These are phyloP conservation scores for Chrysanthemum lavandulifolium DNA, from an alignment of 129 eudicot genomes.

Conservation along the genomic window DNA sequence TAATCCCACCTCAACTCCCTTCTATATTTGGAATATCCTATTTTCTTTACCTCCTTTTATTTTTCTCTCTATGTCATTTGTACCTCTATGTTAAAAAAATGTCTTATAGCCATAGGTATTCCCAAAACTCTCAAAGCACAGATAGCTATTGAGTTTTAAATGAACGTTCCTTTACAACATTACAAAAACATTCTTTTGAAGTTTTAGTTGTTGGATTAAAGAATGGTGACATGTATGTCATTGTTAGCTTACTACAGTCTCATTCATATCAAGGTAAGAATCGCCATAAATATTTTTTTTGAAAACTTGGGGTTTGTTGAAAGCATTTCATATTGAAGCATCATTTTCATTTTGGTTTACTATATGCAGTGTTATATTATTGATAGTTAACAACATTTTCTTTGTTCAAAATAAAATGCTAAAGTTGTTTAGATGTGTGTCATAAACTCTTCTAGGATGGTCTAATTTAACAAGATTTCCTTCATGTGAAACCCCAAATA, in stretches of 20 bases:
- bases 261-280: constrained; percentile 18
- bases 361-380: too few relatives aligned
- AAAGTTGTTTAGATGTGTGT: too few relatives aligned
- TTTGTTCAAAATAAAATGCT: too few relatives aligned
- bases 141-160: not conserved
- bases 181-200: not conserved
- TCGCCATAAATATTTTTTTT: not conserved
- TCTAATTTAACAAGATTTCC: too few relatives aligned
- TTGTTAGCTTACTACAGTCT: constrained; percentile 6
- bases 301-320: too few relatives aligned
- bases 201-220: constrained; percentile 3
- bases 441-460: too few relatives aligned
- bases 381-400: too few relatives aligned
- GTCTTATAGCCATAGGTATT: not conserved
- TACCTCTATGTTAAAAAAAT: not conserved
- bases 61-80: not conserved
- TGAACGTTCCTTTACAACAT: constrained; percentile 1
- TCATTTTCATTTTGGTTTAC: too few relatives aligned
- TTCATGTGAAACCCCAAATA: too few relatives aligned
- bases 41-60: not conserved
- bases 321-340: too few relatives aligned
- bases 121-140: not conserved
- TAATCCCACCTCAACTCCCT: too few relatives aligned
- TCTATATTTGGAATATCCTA: not conserved
- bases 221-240: not conserved